Conservation (phyloP, 1,284 basidiomycete species). For the Ganoderma lingzhi region DNA sequence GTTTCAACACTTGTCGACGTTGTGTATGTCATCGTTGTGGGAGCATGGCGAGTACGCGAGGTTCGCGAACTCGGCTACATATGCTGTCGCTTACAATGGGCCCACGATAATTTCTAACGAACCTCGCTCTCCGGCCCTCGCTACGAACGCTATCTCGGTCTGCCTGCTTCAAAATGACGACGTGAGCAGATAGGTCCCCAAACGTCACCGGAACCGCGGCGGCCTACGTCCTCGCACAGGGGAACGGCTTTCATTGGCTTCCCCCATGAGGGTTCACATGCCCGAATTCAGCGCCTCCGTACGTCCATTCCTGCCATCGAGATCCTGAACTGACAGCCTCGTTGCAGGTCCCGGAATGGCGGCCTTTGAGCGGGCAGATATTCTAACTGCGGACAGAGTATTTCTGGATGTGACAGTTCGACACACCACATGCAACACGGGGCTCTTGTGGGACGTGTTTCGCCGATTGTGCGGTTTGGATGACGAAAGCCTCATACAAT, state of each 20-base stretch:
- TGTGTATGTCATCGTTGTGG: no score
- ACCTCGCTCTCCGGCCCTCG: not conserved
- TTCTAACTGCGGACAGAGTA: not conserved
- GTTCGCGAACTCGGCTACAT: no score
- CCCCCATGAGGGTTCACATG: not conserved
- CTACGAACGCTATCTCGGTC: not conserved
- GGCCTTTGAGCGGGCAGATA: not conserved
- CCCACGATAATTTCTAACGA: not conserved
- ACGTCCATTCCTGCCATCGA: not conserved
- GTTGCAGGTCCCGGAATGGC: not conserved
- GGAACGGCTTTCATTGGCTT: not conserved
- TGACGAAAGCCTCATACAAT: not conserved
- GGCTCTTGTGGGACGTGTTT: not conserved
- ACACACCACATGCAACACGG: not conserved
- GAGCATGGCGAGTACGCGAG: no score
- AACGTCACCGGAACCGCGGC: not conserved
- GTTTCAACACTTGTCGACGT: no score
- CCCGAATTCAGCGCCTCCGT: not conserved
- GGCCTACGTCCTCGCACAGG: not conserved
- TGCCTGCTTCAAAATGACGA: not conserved
- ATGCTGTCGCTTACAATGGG: no score
- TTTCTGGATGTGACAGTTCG: not conserved
- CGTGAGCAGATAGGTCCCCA: no score
- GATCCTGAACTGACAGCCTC: not conserved
- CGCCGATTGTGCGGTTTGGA: slow-evolving; percentile 1